Evolutionary conservation across 2,329 filamentous ascomycete species (phyloP).

Genomic region (Fonsecaea monophora): DNA sequence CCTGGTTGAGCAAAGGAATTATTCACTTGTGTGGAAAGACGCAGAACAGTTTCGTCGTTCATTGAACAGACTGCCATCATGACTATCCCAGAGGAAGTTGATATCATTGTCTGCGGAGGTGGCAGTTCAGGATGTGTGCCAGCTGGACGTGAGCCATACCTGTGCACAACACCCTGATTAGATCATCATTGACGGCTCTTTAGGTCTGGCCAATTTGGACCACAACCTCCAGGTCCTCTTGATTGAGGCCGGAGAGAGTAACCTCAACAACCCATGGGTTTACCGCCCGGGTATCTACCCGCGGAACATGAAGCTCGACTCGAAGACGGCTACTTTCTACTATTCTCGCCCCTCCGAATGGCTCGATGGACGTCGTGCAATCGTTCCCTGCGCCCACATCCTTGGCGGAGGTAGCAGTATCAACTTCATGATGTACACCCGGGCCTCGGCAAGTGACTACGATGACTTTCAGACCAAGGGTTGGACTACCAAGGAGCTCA

Average conservation of each 20-base stretch:
- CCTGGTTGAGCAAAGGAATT: conserved; percentile 40
- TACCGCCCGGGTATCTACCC: conserved; percentile 78
- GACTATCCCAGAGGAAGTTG: conserved; percentile 76
- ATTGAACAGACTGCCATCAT: conserved; percentile 46
- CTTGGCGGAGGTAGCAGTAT: conserved; percentile 76
- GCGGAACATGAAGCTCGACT: conserved; percentile 77
- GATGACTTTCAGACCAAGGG: conserved; percentile 81
- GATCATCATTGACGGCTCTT: conserved; percentile 45
- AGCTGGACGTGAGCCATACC: conserved; percentile 46
- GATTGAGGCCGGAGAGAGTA: conserved; percentile 74
- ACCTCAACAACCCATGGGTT: conserved; percentile 78
- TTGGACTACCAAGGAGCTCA: conserved; percentile 77
- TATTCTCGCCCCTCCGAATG: conserved; percentile 76
- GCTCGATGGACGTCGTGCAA: conserved; percentile 72
- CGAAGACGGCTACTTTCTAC: conserved; percentile 82
- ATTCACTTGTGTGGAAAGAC: conserved; percentile 7
- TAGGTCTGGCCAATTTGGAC: conserved; percentile 71
- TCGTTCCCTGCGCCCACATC: conserved; percentile 77
- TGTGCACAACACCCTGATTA: background rate
- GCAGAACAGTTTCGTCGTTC: background rate
- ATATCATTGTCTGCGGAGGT: conserved; percentile 80
- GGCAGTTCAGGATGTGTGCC: conserved; percentile 63
- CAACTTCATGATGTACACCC: conserved; percentile 70
- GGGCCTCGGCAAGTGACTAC: conserved; percentile 51
- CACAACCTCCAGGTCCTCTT: conserved; percentile 74